phyloP scores from a whole-genome alignment of 108 stramenopile genomes.

The Cyclotella atomus region DNA sequence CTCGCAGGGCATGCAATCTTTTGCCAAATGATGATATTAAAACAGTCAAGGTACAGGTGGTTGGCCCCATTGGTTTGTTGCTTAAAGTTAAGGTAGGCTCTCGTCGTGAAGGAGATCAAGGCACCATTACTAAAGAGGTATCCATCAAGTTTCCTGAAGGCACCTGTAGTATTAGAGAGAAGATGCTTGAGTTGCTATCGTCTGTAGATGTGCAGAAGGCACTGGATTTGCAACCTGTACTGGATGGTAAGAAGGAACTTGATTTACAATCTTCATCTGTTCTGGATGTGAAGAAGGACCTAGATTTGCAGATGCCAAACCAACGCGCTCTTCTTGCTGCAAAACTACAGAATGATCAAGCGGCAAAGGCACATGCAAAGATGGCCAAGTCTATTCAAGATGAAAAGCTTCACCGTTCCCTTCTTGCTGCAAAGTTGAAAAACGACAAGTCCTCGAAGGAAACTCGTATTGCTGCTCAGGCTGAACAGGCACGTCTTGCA shows the following conservation, averaged over 20 bases:
- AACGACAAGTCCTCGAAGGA: neutral
- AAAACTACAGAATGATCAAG: slow-evolving; percentile 4
- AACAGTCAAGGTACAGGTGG: slow-evolving; percentile 5
- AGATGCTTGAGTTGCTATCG: too few relatives aligned
- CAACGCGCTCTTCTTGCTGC: slow-evolving; percentile 22
- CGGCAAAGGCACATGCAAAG: slow-evolving; percentile 1
- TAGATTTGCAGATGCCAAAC: too few relatives aligned
- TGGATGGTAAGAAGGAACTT: too few relatives aligned
- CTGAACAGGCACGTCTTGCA: neutral
- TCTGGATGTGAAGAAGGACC: too few relatives aligned
- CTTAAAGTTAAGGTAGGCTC: too few relatives aligned
- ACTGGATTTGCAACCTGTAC: too few relatives aligned
- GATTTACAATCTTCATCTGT: too few relatives aligned
- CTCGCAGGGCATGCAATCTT: neutral
- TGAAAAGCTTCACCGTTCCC: neutral
- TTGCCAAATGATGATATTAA: neutral
- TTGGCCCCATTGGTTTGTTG: slow-evolving; percentile 29
- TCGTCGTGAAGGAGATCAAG: too few relatives aligned
- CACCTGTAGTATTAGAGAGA: too few relatives aligned
- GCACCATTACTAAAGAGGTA: too few relatives aligned
- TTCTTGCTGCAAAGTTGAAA: slow-evolving; percentile 1
- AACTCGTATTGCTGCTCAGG: slow-evolving; percentile 3
- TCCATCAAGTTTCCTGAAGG: too few relatives aligned
- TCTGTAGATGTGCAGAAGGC: too few relatives aligned
- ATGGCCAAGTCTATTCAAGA: neutral